Percentiles rank a stretch among this genome's conserved stretches.
These are phyloP conservation scores for Pleurotus citrinopileatus DNA, from an alignment of 768 basidiomycete genomes.

Conservation along the genomic window DNA sequence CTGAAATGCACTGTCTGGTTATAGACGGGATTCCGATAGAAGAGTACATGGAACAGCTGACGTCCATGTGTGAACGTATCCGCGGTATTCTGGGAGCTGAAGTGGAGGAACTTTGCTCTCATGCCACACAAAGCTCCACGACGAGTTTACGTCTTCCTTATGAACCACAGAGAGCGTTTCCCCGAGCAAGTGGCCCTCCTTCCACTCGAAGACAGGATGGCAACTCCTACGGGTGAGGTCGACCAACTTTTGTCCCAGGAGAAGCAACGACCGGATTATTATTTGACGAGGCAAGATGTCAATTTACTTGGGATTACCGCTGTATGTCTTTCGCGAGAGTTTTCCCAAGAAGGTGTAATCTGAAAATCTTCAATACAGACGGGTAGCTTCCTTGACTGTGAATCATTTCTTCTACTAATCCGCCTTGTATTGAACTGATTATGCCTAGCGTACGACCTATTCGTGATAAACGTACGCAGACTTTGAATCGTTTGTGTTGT, in stretches of 20 bases:
- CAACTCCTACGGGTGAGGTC: neutral
- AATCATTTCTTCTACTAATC: slow-evolving; percentile 13
- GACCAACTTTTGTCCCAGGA: neutral
- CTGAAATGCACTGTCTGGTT: too few species aligned
- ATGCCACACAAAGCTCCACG: neutral
- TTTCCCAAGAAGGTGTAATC: neutral
- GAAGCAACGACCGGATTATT: slow-evolving; percentile 20
- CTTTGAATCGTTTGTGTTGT: neutral
- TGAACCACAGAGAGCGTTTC: neutral
- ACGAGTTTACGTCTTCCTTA: neutral
- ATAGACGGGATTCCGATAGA: too few species aligned
- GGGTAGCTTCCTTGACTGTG: slow-evolving; percentile 72
- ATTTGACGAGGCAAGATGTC: slow-evolving; percentile 41
- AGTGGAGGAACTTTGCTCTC: neutral
- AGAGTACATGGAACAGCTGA: too few species aligned
- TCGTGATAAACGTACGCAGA: slow-evolving; percentile 59
- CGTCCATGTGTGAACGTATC: too few species aligned
- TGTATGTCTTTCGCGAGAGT: slow-evolving; percentile 28
- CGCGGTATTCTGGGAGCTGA: neutral
- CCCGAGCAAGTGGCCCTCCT: neutral
- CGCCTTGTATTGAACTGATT: neutral
- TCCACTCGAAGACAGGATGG: neutral
- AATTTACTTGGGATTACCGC: slow-evolving; percentile 64
- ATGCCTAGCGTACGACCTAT: slow-evolving; percentile 19
- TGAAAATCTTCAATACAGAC: slow-evolving; percentile 32